Evolutionary conservation across 306 rosid species (phyloP), one percentile per base, ranked within the genome.

Genomic region (Begonia loranthoides): DNA sequence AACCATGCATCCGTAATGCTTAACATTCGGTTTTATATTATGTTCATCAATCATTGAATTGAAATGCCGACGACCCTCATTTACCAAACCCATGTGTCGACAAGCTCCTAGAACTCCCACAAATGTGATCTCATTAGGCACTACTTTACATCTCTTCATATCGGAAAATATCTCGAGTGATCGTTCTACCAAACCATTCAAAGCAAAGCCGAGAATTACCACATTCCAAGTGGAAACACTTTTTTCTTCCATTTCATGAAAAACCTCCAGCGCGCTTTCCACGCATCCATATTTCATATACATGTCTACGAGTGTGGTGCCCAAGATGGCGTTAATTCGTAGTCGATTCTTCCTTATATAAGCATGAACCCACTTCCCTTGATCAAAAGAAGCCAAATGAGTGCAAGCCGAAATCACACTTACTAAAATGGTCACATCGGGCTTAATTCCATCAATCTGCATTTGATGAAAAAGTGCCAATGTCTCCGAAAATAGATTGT

Each of bases 221-320:
- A 89, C 87, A 73, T 82, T 87, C 96, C 96, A 87, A 11, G 94
- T 73, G 15, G 95, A 82, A 73, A 71, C 74, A 15, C 84, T 72
- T 38, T 59, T 87, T 60, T 79, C 84, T 60, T 67, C 66, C 70
- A 79, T 75, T 1, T 61, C 75, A 15, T 69, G 28, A 60, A 82
- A 82, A 64, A 86, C 66, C 56, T 82, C 89, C 57, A 75, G 17
- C 1, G 84, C 83, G 52, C 73, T 75, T 55, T 76, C 80, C 43
- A 80, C 84, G 46, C 89, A 87, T 17, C 96, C 94, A 58, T 79
- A 75, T 67, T 87, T 87, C 80, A 82, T 58, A 60, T 87, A 87
- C 81, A 71, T 76, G 64, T 67, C 64, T 44, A 67, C 46, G 3
- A 76, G 72, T 24, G 77, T 76, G 19, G 77, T 76, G 1, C 77